Conservation (phyloP, 2,329 filamentous ascomycete genomes). For the Fusarium equiseti region DNA sequence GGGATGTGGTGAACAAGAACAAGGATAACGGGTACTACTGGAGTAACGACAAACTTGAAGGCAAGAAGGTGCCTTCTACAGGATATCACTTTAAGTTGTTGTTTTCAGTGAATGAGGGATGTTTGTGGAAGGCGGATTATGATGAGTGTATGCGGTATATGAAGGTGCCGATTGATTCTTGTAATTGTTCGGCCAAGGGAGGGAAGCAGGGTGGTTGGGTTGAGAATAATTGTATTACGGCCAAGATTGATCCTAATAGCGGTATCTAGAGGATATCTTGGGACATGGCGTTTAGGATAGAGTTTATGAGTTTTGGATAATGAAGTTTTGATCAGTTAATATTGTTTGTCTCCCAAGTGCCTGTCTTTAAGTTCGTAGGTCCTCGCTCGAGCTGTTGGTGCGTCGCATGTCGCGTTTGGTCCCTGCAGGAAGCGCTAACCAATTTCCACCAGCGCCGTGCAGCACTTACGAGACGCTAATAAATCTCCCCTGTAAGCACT, state of each 20-base stretch:
- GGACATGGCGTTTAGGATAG: not conserved
- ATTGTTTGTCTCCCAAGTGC: not conserved
- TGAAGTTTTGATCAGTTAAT: not conserved
- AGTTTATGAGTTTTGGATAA: not conserved
- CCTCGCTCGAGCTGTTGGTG: no score
- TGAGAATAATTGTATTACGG: constrained; percentile 25
- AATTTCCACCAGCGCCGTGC: no score
- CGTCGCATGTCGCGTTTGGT: not conserved
- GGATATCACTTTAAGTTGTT: constrained; percentile 28
- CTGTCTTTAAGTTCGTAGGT: not conserved
- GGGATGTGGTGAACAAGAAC: constrained; percentile 5
- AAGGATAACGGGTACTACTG: not conserved
- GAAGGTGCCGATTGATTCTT: constrained; percentile 42
- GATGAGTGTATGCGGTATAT: constrained; percentile 45
- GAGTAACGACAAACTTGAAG: constrained; percentile 18
- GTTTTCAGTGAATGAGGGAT: constrained; percentile 33
- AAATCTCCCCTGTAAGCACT: not conserved
- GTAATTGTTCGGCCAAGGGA: constrained; percentile 39
- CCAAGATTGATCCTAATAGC: not conserved
- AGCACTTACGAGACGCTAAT: no score
- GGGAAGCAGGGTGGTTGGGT: constrained; percentile 45
- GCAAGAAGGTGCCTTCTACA: constrained; percentile 5
- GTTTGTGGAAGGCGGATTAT: constrained; percentile 32
- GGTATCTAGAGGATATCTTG: no score
- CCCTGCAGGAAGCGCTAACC: no score